Percentiles rank a stretch among this genome's conserved stretches.
Conservation (phyloP, 75 land plant genomes). For the Cupressus sempervirens region DNA sequence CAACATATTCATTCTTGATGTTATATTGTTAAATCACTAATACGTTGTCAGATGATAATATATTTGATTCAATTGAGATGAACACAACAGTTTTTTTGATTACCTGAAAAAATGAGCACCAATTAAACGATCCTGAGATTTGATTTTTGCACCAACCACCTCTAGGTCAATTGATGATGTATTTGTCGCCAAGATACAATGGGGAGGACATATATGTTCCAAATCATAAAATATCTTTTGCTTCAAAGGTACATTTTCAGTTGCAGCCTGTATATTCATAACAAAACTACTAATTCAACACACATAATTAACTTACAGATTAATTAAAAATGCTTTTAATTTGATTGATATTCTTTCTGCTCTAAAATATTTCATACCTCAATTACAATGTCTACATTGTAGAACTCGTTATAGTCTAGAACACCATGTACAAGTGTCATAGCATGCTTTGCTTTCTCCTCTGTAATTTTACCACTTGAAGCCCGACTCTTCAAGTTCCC, state of each 20-base stretch:
- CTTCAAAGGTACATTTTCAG: constrained; percentile 16
- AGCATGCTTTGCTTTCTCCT: constrained; percentile 30
- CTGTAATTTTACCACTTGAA: constrained; percentile 6
- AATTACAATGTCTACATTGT: constrained; percentile 43
- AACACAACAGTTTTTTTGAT: not conserved
- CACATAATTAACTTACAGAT: not conserved
- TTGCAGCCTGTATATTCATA: constrained; percentile 15
- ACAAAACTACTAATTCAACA: not conserved
- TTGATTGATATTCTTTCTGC: not conserved
- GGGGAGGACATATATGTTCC: constrained; percentile 26
- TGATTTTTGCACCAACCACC: constrained; percentile 31
- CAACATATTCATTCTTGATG: not conserved
- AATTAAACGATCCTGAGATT: constrained; percentile 35
- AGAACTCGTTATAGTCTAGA: constrained; percentile 38
- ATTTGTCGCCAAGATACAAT: constrained; percentile 36
- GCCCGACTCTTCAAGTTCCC: constrained; percentile 7
- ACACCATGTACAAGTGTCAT: constrained; percentile 38
- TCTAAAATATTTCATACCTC: constrained; percentile 24
- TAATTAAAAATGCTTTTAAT: not conserved
- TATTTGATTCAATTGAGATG: not conserved
- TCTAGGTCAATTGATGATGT: constrained; percentile 41
- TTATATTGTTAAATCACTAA: not conserved
- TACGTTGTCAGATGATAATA: not conserved
- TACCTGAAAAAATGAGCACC: constrained; percentile 52
- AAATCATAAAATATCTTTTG: constrained; percentile 29